A percentile compares a stretch with the other conserved stretches of the same genome.
Evolutionary conservation across 768 basidiomycete species (phyloP).

Genomic region (Kwoniella mangroviensis): DNA sequence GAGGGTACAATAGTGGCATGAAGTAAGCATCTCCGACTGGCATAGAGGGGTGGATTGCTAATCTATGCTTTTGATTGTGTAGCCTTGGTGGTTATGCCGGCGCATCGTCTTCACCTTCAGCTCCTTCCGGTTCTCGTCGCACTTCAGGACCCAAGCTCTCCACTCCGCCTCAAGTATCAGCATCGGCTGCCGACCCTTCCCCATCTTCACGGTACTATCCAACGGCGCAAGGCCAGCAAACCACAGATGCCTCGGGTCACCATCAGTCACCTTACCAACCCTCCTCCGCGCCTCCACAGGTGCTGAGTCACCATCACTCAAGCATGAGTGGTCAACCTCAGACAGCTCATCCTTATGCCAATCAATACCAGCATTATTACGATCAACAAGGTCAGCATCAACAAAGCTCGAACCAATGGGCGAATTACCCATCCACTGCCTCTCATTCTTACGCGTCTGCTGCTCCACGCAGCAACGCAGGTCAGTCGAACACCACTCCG

Average conservation of each 20-base stretch:
- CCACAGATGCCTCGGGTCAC: conserved; percentile 15
- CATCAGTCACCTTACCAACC: conserved; percentile 28
- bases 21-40: conserved; percentile 15
- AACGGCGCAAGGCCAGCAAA: conserved; percentile 7
- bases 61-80: not conserved
- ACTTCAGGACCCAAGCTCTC: conserved; percentile 20
- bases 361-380: conserved; percentile 26
- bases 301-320: conserved; percentile 21
- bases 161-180: conserved; percentile 21
- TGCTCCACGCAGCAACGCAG: conserved; percentile 9
- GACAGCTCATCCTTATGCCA: conserved; percentile 28
- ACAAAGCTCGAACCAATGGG: conserved; percentile 17
- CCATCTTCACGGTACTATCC: conserved; percentile 28
- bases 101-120: conserved; percentile 16
- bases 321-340: conserved; percentile 21
- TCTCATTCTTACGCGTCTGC: conserved; percentile 16
- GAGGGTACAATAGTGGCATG: conserved; percentile 18
- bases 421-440: conserved; percentile 16
- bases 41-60: not conserved
- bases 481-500: conserved; percentile 20
- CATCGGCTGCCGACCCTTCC: conserved; percentile 19
- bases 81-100: conserved; percentile 25
- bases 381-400: conserved; percentile 24
- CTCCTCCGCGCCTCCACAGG: conserved; percentile 29
- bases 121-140: conserved; percentile 26